Evolutionary conservation across 2,329 filamentous ascomycete genomes (phyloP).

Genomic region (Alternaria gansuensis): DNA sequence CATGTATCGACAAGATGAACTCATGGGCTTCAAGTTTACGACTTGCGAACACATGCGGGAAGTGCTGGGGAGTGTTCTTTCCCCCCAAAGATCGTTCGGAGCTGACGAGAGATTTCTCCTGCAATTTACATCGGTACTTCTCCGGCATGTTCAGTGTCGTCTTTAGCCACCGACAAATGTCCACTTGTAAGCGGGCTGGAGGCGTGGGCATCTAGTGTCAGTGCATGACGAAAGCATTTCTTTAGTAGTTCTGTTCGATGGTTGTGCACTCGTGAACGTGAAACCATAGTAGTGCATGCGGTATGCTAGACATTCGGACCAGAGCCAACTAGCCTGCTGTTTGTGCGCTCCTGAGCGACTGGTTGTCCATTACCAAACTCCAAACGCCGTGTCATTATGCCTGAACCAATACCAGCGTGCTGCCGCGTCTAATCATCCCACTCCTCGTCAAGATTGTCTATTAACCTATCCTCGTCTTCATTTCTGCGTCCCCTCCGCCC

Average conservation of each 20-base stretch:
- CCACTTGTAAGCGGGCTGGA: not conserved
- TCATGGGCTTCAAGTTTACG: not conserved
- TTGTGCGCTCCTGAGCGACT: slow-evolving; percentile 12
- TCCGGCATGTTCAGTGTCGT: not conserved
- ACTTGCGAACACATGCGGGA: not conserved
- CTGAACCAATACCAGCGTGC: not conserved
- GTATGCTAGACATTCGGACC: not conserved
- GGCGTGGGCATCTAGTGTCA: not conserved
- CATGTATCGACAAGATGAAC: not conserved
- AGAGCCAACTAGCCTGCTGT: not conserved
- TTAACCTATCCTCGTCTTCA: slow-evolving; percentile 91
- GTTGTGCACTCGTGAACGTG: slow-evolving; percentile 1
- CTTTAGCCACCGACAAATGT: not conserved
- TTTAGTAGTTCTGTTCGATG: not conserved
- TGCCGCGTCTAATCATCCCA: slow-evolving; percentile 75
- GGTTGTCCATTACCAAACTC: slow-evolving; percentile 7
- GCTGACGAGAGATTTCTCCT: not conserved
- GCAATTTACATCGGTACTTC: not conserved
- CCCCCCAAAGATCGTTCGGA: not conserved
- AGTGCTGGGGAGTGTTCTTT: not conserved
- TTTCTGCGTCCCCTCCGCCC: slow-evolving; percentile 57
- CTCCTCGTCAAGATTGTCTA: slow-evolving; percentile 95
- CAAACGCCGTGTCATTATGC: slow-evolving; percentile 15
- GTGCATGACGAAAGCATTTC: not conserved
- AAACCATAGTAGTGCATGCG: not conserved